Conservation (phyloP, 306 rosid species). For the Lotus japonicus region DNA sequence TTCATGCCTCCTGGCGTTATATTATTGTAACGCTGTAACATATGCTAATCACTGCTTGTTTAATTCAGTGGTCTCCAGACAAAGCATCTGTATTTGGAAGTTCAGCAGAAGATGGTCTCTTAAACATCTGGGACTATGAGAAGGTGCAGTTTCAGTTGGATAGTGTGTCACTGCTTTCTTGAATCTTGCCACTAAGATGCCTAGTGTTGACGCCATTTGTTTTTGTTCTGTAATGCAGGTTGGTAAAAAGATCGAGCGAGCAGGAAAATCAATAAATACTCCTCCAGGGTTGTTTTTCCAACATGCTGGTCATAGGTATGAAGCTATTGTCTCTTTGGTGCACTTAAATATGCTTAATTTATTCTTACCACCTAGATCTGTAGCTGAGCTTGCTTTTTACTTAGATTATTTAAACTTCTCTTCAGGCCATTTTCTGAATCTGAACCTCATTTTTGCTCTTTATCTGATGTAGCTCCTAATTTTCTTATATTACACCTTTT, state of each 20-base stretch:
- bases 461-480: neutral
- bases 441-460: neutral
- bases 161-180: neutral
- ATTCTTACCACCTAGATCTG: neutral
- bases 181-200: neutral
- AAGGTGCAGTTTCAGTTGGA: conserved; percentile 42
- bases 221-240: conserved; percentile 41
- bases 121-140: conserved; percentile 94
- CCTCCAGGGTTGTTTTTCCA: conserved; percentile 93
- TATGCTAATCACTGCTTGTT: neutral
- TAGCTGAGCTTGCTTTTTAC: neutral
- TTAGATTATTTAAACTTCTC: neutral
- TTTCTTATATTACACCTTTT: neutral
- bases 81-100: conserved; percentile 96
- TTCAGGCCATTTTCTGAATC: neutral
- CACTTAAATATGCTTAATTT: neutral
- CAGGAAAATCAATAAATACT: conserved; percentile 50
- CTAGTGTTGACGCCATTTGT: neutral
- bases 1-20: neutral
- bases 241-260: conserved; percentile 69
- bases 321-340: neutral
- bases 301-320: conserved; percentile 99
- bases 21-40: neutral
- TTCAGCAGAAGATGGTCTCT: conserved; percentile 96
- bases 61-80: conserved; percentile 97